Percentiles rank a stretch among this genome's conserved stretches.
These are phyloP conservation scores for Penicillium vulpinum DNA, from an alignment of 2,329 filamentous ascomycete species.

Conservation along the genomic window DNA sequence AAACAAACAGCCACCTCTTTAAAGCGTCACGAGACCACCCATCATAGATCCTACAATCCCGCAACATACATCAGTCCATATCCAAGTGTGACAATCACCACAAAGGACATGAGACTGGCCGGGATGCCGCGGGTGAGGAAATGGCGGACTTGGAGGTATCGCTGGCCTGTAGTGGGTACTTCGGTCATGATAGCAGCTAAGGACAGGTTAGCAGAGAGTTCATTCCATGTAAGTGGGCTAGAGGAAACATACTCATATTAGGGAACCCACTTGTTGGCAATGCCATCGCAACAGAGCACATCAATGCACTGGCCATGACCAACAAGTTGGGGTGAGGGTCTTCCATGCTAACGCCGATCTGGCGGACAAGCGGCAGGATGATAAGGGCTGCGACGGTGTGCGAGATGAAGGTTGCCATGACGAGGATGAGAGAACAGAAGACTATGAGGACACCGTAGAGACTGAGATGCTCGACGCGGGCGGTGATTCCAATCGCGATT, in stretches of 20 bases:
- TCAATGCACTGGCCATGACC: slow-evolving; percentile 91
- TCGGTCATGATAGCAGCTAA: slow-evolving; percentile 98
- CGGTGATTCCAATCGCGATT: slow-evolving; percentile 75
- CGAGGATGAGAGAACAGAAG: slow-evolving; percentile 79
- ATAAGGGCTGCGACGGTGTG: slow-evolving; percentile 96
- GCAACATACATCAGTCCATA: slow-evolving; percentile 85
- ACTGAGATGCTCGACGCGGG: slow-evolving; percentile 71
- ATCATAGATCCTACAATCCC: slow-evolving; percentile 54
- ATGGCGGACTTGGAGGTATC: slow-evolving; percentile 88
- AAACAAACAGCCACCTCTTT: background rate
- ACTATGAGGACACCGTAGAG: slow-evolving; percentile 84
- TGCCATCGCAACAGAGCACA: slow-evolving; percentile 98
- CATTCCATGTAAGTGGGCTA: slow-evolving; percentile 11
- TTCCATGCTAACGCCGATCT: slow-evolving; percentile 81
- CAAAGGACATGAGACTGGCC: slow-evolving; percentile 75
- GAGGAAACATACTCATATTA: slow-evolving; percentile 88
- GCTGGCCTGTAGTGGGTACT: slow-evolving; percentile 82
- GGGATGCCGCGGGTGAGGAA: slow-evolving; percentile 94
- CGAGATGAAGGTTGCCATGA: slow-evolving; percentile 96
- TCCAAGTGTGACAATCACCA: slow-evolving; percentile 81
- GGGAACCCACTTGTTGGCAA: slow-evolving; percentile 95
- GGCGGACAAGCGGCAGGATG: slow-evolving; percentile 82
- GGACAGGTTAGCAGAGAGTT: slow-evolving; percentile 11
- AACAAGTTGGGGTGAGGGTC: slow-evolving; percentile 90
- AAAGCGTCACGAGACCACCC: background rate